Conservation (phyloP, 208 protist genomes). For the Trypanosoma platydactyli region DNA sequence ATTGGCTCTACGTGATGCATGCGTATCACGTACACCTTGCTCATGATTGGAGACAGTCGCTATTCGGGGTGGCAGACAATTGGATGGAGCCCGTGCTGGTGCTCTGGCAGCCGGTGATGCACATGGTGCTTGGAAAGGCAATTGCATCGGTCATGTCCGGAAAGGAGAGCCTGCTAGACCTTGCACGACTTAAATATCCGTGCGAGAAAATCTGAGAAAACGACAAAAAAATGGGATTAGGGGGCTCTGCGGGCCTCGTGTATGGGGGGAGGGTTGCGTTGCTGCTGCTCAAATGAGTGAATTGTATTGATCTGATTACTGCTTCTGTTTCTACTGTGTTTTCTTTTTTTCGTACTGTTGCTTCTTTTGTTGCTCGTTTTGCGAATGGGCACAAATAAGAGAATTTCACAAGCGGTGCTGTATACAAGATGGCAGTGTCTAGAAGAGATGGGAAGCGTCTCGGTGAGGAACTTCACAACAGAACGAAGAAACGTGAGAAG, state of each 20-base stretch:
- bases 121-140: constrained; percentile 44
- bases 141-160: constrained; percentile 42
- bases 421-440: too few relatives aligned
- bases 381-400: not conserved
- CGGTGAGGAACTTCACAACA: not conserved
- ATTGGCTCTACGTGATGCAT: constrained; percentile 33
- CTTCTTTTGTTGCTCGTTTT: too few relatives aligned
- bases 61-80: constrained; percentile 29
- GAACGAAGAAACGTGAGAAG: too few relatives aligned
- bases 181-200: constrained; percentile 63
- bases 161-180: constrained; percentile 42
- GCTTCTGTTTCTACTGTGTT: not conserved
- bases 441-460: not conserved
- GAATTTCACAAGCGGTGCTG: too few relatives aligned
- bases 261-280: not conserved
- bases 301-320: not conserved
- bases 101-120: constrained; percentile 76
- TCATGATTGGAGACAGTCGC: constrained; percentile 3
- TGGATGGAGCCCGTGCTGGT: constrained; percentile 53
- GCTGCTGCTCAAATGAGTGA: not conserved
- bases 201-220: constrained; percentile 58
- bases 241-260: not conserved
- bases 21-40: constrained; percentile 23
- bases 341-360: not conserved
- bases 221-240: not conserved